phyloP scores from a whole-genome alignment of 2,329 filamentous ascomycete genomes.

The Colletotrichum musae region DNA sequence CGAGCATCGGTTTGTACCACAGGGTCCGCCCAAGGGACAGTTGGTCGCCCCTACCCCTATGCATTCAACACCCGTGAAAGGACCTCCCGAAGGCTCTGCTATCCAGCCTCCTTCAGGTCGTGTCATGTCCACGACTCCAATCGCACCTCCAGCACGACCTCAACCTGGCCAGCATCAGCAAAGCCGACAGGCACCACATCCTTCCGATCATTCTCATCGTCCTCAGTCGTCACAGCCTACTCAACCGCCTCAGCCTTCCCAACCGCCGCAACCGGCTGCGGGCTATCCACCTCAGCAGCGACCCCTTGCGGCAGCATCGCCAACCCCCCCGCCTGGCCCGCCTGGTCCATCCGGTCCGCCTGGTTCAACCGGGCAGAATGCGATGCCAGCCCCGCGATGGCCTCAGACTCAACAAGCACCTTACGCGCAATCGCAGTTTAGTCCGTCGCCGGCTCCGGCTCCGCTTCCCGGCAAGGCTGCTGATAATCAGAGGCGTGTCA shows the following conservation, averaged over 20 bases:
- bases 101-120: slow-evolving; percentile 47
- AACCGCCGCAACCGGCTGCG: slow-evolving; percentile 49
- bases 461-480: slow-evolving; percentile 44
- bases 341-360: not conserved
- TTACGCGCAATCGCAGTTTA: slow-evolving; percentile 44
- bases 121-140: slow-evolving; percentile 51
- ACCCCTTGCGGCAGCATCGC: slow-evolving; percentile 41
- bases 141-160: slow-evolving; percentile 52
- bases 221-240: slow-evolving; percentile 49
- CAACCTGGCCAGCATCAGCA: slow-evolving; percentile 47
- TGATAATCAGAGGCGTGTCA: slow-evolving; percentile 49
- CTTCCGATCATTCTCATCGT: slow-evolving; percentile 48
- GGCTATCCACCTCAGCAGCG: slow-evolving; percentile 26
- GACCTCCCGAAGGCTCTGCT: slow-evolving; percentile 27
- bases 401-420: slow-evolving; percentile 49
- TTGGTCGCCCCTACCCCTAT: slow-evolving; percentile 52
- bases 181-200: slow-evolving; percentile 1
- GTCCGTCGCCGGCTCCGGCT: slow-evolving; percentile 43
- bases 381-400: slow-evolving; percentile 51
- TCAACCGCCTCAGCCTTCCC: slow-evolving; percentile 43
- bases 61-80: slow-evolving; percentile 50
- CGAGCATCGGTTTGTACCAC: slow-evolving; percentile 32
- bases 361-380: slow-evolving; percentile 7
- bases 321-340: slow-evolving; percentile 32
- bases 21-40: slow-evolving; percentile 51